Evolutionary conservation across 1,284 basidiomycete species (phyloP).

Genomic region (Pascua guehoae): DNA sequence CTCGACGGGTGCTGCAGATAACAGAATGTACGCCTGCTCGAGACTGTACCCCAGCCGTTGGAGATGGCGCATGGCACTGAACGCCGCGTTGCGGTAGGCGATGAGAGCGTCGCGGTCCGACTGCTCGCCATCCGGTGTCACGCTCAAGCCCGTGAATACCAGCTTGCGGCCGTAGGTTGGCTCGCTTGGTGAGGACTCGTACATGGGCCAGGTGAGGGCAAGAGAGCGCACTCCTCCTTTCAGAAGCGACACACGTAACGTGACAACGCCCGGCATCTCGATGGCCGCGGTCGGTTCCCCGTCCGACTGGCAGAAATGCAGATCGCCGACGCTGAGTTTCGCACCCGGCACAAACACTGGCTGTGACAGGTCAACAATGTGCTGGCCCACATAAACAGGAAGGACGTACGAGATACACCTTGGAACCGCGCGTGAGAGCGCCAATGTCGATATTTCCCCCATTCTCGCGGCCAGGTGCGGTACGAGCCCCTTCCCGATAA

Average conservation of each 20-base stretch:
- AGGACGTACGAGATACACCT: slow-evolving; percentile 10
- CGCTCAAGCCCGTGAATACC: slow-evolving; percentile 28
- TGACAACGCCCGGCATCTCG: slow-evolving; percentile 64
- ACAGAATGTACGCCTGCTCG: slow-evolving; percentile 69
- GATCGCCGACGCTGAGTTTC: slow-evolving; percentile 71
- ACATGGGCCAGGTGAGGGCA: slow-evolving; percentile 69
- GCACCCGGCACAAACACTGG: slow-evolving; percentile 73
- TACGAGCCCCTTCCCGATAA: slow-evolving; percentile 65
- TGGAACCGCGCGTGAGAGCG: slow-evolving; percentile 58
- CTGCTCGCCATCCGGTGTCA: slow-evolving; percentile 20
- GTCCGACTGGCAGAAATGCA: slow-evolving; percentile 78
- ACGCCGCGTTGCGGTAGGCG: slow-evolving; percentile 70
- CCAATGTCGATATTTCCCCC: slow-evolving; percentile 82
- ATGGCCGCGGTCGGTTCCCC: slow-evolving; percentile 54
- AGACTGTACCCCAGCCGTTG: slow-evolving; percentile 46
- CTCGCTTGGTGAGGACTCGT: slow-evolving; percentile 38
- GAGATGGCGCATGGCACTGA: slow-evolving; percentile 70
- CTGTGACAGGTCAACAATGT: not conserved
- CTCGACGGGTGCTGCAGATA: slow-evolving; percentile 72
- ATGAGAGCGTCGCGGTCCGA: slow-evolving; percentile 21
- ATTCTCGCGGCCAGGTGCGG: slow-evolving; percentile 71
- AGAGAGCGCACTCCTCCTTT: slow-evolving; percentile 72
- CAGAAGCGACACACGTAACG: slow-evolving; percentile 69
- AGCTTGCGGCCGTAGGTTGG: slow-evolving; percentile 23
- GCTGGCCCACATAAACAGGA: no score